Evolutionary conservation across 2,329 filamentous ascomycete species (phyloP).

Genomic region (Fusarium caatingaense): DNA sequence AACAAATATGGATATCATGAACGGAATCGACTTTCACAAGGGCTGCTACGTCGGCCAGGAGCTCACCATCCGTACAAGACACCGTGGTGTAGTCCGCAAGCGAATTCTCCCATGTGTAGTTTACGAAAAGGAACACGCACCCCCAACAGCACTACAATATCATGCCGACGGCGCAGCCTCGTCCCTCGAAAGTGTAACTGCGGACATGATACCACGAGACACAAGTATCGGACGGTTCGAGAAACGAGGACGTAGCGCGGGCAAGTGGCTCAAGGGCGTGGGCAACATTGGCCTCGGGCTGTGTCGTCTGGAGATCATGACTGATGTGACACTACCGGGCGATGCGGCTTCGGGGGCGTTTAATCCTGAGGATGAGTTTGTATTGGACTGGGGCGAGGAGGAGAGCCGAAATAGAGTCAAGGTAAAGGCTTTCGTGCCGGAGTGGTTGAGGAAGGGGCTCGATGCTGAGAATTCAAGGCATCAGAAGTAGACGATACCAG

Average conservation of each 20-base stretch:
- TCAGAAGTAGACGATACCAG: conserved; percentile 17
- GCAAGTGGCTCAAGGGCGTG: conserved; percentile 81
- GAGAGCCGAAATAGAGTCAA: conserved; percentile 55
- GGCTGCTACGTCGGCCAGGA: conserved; percentile 98
- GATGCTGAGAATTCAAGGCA: conserved; percentile 42
- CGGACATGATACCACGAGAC: conserved; percentile 56
- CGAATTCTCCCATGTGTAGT: conserved; percentile 84
- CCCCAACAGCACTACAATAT: conserved; percentile 60
- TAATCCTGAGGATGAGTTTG: conserved; percentile 71
- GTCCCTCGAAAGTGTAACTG: conserved; percentile 44
- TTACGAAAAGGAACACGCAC: conserved; percentile 63
- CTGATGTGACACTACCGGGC: conserved; percentile 77
- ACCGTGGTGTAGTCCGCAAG: conserved; percentile 93
- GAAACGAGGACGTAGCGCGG: conserved; percentile 76
- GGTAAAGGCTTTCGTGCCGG: conserved; percentile 85
- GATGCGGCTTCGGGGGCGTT: conserved; percentile 73
- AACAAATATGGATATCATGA: conserved; percentile 87
- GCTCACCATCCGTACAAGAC: conserved; percentile 93
- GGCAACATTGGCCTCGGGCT: conserved; percentile 90
- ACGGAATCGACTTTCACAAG: conserved; percentile 91
- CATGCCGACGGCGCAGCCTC: conserved; percentile 47
- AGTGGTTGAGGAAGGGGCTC: conserved; percentile 71
- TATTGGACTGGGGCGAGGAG: conserved; percentile 64
- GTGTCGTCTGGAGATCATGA: conserved; percentile 92
- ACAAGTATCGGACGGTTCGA: conserved; percentile 63